Evolutionary conservation across 352 stramenopile genomes (phyloP).

Genomic region (Peronospora farinosa): DNA sequence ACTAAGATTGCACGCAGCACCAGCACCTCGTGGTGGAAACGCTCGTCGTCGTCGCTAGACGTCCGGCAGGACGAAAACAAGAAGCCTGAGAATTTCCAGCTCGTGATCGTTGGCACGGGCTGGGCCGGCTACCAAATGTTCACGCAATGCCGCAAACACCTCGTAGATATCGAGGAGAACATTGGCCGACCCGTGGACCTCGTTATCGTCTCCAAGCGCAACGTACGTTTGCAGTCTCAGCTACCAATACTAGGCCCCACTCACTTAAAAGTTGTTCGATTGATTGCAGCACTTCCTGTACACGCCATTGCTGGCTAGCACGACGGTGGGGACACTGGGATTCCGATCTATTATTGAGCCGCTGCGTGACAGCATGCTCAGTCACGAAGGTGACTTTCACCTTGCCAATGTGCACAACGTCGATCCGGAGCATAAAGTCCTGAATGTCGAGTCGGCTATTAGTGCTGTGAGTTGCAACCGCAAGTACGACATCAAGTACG

Average conservation of each 20-base stretch:
- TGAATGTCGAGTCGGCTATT: conserved; percentile 69
- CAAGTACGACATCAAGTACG: conserved; percentile 87
- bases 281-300: conserved; percentile 92
- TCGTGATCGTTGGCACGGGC: conserved; percentile 69
- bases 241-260: not conserved
- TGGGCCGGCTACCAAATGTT: conserved; percentile 80
- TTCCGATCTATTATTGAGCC: conserved; percentile 96
- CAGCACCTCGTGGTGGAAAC: conserved; percentile 9
- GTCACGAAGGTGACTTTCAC: conserved; percentile 71
- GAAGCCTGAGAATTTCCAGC: conserved; percentile 63
- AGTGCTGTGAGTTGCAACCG: conserved; percentile 24
- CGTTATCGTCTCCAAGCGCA: conserved; percentile 75
- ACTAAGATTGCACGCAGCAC: not conserved
- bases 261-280: not conserved
- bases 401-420: conserved; percentile 64
- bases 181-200: conserved; percentile 52
- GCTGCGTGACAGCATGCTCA: conserved; percentile 80
- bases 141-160: conserved; percentile 69
- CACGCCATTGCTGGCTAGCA: conserved; percentile 94
- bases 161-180: conserved; percentile 61
- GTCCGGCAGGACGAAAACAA: conserved; percentile 21
- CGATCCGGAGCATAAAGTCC: conserved; percentile 62
- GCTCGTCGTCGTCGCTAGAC: conserved; percentile 19
- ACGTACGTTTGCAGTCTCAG: conserved; percentile 36
- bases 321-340: conserved; percentile 93